Evolutionary conservation across 2,329 filamentous ascomycete species (phyloP), one percentile per base, ranked within the genome.

Genomic region (Phaeophleospora eucalypticola): DNA sequence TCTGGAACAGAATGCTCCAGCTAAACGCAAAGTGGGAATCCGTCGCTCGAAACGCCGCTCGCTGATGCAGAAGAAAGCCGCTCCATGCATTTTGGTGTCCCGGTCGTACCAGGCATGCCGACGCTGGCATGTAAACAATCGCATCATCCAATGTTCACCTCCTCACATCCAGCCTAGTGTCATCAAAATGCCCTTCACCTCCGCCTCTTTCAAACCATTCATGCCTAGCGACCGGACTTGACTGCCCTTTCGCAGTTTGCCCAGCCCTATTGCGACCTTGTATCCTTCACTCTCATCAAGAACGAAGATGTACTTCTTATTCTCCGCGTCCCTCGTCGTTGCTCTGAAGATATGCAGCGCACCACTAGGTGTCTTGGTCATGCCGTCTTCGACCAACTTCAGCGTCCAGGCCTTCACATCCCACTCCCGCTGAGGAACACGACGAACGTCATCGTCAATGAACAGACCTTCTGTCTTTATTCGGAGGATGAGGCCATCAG

Each of bases 371-470:
- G 41, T 48, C 65, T 74, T 71, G 70, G 59, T 57, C 19, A 45
- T 46, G 6, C 60, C 61, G 34, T 61, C 84, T 79, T 97, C 93
- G 68, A 94, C 82, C 56, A 86, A 74, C 71, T 95, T 96, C 70
- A 98, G 80, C 36, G 89, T 95, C 93, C 93, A 97, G 19, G 91
- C 90, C 69, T 97, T 97, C 64, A 97, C 83, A 67, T 98, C 93
- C 93, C 93, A 98, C 71, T 98, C 93, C 49, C 93, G 83, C 70
- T 97, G 89, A n/a, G 88, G 84, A 14, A 96, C 88, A 52, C 83
- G 83, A 36, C 90, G 83, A 43, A 96, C 81, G 66, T 97, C 93
- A 67, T 98, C 93, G 66, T 98, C 93, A 63, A 98, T 93, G 70
- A 97, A 97, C 44, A 97, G 78, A 15, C 93, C 93, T 67, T 95